phyloP scores from a whole-genome alignment of 1,284 basidiomycete species.

The Peniophora sp. region DNA sequence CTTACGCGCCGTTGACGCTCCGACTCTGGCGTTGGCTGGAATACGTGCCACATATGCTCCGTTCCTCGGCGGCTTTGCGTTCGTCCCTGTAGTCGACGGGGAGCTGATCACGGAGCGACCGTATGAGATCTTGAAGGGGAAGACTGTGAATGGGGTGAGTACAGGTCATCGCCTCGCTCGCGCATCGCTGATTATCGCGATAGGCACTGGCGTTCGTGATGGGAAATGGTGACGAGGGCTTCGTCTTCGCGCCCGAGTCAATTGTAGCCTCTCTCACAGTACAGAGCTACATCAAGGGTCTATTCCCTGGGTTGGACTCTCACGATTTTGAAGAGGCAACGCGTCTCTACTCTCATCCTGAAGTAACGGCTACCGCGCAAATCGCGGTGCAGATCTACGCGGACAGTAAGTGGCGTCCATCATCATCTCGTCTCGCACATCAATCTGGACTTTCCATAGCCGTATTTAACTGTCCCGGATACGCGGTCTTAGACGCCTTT shows the following conservation, averaged over 20 bases:
- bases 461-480: slow-evolving; percentile 29
- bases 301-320: slow-evolving; percentile 27
- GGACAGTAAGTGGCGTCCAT: slow-evolving; percentile 1
- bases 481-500: slow-evolving; percentile 24
- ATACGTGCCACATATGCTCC: slow-evolving; percentile 21
- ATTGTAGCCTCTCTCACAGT: slow-evolving; percentile 19
- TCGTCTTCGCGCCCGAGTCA: slow-evolving; percentile 25
- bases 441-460: no score
- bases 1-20: slow-evolving; percentile 23
- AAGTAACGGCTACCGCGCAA: slow-evolving; percentile 19
- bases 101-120: slow-evolving; percentile 35
- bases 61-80: slow-evolving; percentile 33
- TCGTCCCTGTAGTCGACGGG: slow-evolving; percentile 38
- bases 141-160: not conserved
- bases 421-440: not conserved
- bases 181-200: slow-evolving; percentile 4
- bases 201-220: slow-evolving; percentile 24
- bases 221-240: slow-evolving; percentile 26
- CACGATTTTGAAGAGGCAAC: slow-evolving; percentile 17
- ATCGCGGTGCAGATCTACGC: slow-evolving; percentile 40
- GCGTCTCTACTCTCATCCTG: slow-evolving; percentile 16
- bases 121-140: slow-evolving; percentile 23
- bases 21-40: slow-evolving; percentile 26
- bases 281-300: slow-evolving; percentile 23
- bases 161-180: no score